Evolutionary conservation across 106 monocot species (phyloP).

Genomic region (Cymbidium sinense): DNA sequence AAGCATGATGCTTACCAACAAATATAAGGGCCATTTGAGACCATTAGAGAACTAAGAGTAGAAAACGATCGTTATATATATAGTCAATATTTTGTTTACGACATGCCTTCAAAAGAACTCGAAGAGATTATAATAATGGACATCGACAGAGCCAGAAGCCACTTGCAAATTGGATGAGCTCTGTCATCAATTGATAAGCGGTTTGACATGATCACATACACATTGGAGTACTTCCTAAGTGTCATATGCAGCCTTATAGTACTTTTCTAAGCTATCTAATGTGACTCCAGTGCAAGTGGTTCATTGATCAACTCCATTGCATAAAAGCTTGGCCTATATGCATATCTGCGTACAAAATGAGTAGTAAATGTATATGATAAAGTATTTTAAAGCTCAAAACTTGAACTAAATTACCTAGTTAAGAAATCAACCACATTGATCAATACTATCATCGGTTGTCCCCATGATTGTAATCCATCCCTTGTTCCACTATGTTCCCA

Average conservation of each 20-base stretch:
- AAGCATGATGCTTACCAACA: conserved; percentile 36
- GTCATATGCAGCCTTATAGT: conserved; percentile 59
- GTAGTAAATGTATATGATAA: no score
- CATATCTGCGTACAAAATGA: conserved; percentile 21
- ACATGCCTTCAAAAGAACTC: conserved; percentile 21
- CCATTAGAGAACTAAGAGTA: conserved; percentile 21
- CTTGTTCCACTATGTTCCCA: conserved; percentile 64
- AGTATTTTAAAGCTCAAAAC: no score
- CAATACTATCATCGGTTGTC: conserved; percentile 33
- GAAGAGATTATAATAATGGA: conserved; percentile 81
- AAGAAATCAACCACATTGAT: conserved; percentile 70
- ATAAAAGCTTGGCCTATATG: conserved; percentile 20
- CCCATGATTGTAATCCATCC: conserved; percentile 67
- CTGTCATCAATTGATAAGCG: conserved; percentile 23
- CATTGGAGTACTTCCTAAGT: conserved; percentile 43
- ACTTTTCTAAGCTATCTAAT: conserved; percentile 35
- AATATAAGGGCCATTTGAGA: conserved; percentile 47
- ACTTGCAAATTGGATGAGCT: conserved; percentile 58
- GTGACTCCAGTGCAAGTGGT: conserved; percentile 44
- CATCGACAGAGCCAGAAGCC: conserved; percentile 54
- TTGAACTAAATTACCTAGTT: conserved; percentile 35
- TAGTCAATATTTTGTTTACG: conserved; percentile 74
- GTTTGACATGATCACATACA: conserved; percentile 77
- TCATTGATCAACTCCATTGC: conserved; percentile 79
- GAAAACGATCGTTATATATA: conserved; percentile 37